These are phyloP conservation scores for Lipomyces chichibuensis DNA, from an alignment of 805 yeast species.

Conservation along the genomic window DNA sequence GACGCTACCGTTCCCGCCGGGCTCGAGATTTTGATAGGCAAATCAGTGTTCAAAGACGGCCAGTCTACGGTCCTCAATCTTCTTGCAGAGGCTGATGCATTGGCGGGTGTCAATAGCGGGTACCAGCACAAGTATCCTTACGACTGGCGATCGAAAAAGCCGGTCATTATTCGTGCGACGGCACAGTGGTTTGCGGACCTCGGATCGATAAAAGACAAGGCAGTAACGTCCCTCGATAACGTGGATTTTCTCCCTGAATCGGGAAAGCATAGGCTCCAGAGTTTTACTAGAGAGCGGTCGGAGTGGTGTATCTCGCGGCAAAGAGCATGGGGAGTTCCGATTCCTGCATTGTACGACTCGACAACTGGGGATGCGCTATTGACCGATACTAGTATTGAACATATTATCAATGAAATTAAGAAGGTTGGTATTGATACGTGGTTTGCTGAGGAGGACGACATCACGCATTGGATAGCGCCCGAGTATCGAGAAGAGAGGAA, in stretches of 20 bases:
- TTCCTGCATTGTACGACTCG: conserved; percentile 75
- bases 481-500: conserved; percentile 49
- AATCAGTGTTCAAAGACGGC: conserved; percentile 66
- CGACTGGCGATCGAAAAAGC: conserved; percentile 96
- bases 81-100: conserved; percentile 51
- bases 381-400: conserved; percentile 58
- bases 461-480: conserved; percentile 75
- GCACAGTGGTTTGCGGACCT: conserved; percentile 97
- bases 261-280: conserved; percentile 68
- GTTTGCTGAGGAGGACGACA: conserved; percentile 62
- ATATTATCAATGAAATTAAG: conserved; percentile 59
- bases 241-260: conserved; percentile 75
- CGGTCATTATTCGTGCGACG: conserved; percentile 91
- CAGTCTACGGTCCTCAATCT: conserved; percentile 51
- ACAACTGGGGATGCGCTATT: conserved; percentile 66
- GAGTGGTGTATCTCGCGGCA: conserved; percentile 99
- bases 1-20: conserved; percentile 55
- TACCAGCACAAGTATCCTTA: conserved; percentile 88
- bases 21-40: conserved; percentile 55
- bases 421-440: conserved; percentile 74
- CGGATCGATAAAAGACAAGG: conserved; percentile 65
- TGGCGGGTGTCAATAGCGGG: conserved; percentile 53
- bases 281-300: conserved; percentile 74
- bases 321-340: conserved; percentile 97
- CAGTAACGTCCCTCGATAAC: conserved; percentile 59